Evolutionary conservation across 768 basidiomycete genomes (phyloP).

Genomic region (Lentinula boryana): DNA sequence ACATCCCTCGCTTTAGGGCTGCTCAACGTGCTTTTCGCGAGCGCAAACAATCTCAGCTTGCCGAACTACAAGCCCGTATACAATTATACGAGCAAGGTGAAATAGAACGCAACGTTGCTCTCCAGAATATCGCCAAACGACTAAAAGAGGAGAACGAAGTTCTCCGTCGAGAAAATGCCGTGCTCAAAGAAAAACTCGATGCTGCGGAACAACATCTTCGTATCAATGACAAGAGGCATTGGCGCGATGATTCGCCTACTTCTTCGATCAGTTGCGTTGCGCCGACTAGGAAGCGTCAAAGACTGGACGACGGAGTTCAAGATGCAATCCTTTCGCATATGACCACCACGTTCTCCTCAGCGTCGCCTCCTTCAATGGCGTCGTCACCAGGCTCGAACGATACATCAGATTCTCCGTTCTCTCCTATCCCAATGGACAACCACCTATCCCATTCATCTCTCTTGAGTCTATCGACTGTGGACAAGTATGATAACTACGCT

Average conservation of each 20-base stretch:
- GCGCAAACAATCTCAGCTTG: conserved; percentile 82
- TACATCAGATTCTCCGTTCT: conserved; percentile 26
- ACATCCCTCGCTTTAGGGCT: conserved; percentile 38
- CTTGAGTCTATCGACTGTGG: conserved; percentile 26
- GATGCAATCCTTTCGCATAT: conserved; percentile 23
- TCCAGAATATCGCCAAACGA: conserved; percentile 77
- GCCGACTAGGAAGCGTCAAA: conserved; percentile 27
- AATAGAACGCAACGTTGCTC: conserved; percentile 77
- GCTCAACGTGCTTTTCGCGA: conserved; percentile 89
- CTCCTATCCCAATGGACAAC: conserved; percentile 25
- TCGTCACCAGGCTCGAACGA: conserved; percentile 44
- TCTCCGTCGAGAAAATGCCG: conserved; percentile 60
- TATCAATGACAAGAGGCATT: conserved; percentile 49
- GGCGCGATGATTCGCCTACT: conserved; percentile 44
- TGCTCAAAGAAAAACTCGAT: conserved; percentile 47
- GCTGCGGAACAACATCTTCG: conserved; percentile 31
- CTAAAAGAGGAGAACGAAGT: conserved; percentile 84
- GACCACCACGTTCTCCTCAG: conserved; percentile 29
- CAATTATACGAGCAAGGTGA: conserved; percentile 88
- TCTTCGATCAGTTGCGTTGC: conserved; percentile 21
- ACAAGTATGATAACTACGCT: conserved; percentile 17
- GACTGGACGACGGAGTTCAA: conserved; percentile 22
- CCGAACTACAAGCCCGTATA: conserved; percentile 81
- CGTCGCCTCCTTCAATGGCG: conserved; percentile 41
- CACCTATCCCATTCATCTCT: conserved; percentile 22